A percentile compares a stretch with the other conserved stretches of the same genome.
Evolutionary conservation across 371 early-diverging fungal species (phyloP).

Genomic region (Syncephalis plumigaleata): DNA sequence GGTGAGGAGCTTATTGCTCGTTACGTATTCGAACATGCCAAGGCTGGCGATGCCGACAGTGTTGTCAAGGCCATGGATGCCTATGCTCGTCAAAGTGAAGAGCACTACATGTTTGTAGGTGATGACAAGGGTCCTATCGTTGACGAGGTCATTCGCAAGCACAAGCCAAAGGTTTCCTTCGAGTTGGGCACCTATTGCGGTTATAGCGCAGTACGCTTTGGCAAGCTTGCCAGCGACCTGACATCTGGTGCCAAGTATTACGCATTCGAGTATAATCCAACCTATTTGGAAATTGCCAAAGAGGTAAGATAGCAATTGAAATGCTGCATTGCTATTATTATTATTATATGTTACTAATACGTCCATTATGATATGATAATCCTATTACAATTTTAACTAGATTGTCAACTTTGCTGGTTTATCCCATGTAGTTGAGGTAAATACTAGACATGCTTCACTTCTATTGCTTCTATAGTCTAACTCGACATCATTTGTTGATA

Average conservation of each 20-base stretch:
- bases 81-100: not conserved
- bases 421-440: conserved; percentile 2
- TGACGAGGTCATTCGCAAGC: conserved; percentile 1
- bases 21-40: not conserved
- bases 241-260: conserved; percentile 5
- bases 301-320: not conserved
- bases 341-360: too few relatives aligned
- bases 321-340: too few relatives aligned
- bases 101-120: conserved; percentile 9
- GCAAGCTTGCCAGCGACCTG: conserved; percentile 2
- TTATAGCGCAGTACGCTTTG: conserved; percentile 10
- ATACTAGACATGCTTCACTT: not conserved
- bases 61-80: not conserved
- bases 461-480: too few relatives aligned
- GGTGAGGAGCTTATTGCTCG: not conserved
- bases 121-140: conserved; percentile 10
- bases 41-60: not conserved
- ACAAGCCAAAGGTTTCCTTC: conserved; percentile 8
- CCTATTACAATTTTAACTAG: not conserved
- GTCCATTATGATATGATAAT: too few relatives aligned
- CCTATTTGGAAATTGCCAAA: conserved; percentile 4
- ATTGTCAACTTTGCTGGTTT: conserved; percentile 8
- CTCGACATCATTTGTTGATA: too few relatives aligned
- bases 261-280: conserved; percentile 7
- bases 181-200: conserved; percentile 8